A percentile compares a stretch with the other conserved stretches of the same genome.
Evolutionary conservation across 768 basidiomycete species (phyloP).

Genomic region (Termitomyces sp.): DNA sequence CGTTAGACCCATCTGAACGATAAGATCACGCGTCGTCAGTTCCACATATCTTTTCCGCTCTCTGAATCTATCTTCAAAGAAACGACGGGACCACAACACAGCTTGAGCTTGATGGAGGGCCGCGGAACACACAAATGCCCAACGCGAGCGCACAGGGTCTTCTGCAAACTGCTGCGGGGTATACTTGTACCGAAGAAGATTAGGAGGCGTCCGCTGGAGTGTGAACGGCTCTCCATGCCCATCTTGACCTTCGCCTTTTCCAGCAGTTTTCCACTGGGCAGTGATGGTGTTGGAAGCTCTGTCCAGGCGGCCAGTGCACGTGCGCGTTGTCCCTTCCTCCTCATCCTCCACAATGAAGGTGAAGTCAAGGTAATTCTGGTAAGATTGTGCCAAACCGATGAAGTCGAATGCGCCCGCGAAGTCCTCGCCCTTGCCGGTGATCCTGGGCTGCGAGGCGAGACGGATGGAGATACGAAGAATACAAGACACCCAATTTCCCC

Average conservation of each 20-base stretch:
- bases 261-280: slow-evolving; percentile 11
- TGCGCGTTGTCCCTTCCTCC: slow-evolving; percentile 21
- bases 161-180: slow-evolving; percentile 20
- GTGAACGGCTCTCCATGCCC: slow-evolving; percentile 16
- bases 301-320: slow-evolving; percentile 20
- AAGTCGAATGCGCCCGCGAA: slow-evolving; percentile 26
- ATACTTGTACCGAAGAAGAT: slow-evolving; percentile 26
- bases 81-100: slow-evolving; percentile 25
- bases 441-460: slow-evolving; percentile 16
- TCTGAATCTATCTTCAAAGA: slow-evolving; percentile 24
- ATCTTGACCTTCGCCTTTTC: slow-evolving; percentile 4
- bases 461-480: slow-evolving; percentile 24
- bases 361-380: slow-evolving; percentile 18
- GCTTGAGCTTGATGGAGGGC: slow-evolving; percentile 24
- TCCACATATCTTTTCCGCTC: slow-evolving; percentile 27
- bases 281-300: slow-evolving; percentile 13
- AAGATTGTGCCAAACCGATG: slow-evolving; percentile 16
- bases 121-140: slow-evolving; percentile 28
- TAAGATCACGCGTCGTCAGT: slow-evolving; percentile 22
- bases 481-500: slow-evolving; percentile 18
- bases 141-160: slow-evolving; percentile 25
- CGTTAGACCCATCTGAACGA: slow-evolving; percentile 24
- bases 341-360: slow-evolving; percentile 22
- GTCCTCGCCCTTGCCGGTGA: slow-evolving; percentile 29
- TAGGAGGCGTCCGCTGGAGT: slow-evolving; percentile 23